Evolutionary conservation across 1,284 basidiomycete genomes (phyloP).

Genomic region (Agaricales sp.): DNA sequence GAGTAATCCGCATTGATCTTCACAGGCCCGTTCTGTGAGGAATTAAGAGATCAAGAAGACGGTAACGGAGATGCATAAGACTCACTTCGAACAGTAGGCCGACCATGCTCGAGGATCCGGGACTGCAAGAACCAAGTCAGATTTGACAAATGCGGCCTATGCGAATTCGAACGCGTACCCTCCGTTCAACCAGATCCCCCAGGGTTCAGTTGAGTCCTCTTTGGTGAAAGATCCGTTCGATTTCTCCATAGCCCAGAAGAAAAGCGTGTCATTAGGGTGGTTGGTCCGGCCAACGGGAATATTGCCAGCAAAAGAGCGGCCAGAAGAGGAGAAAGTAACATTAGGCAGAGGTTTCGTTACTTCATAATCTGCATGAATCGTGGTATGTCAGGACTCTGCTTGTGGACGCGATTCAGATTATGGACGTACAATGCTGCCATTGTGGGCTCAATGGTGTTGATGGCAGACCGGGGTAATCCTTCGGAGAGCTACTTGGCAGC

Average conservation of each 20-base stretch:
- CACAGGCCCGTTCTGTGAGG: constrained; percentile 54
- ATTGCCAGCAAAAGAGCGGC: constrained; percentile 57
- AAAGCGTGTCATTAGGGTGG: constrained; percentile 63
- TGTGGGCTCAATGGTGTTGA: constrained; percentile 38
- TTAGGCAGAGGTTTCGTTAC: constrained; percentile 51
- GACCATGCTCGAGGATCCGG: constrained; percentile 59
- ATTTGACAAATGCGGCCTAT: neutral
- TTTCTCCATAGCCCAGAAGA: constrained; percentile 64
- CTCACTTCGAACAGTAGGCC: constrained; percentile 55
- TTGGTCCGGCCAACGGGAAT: constrained; percentile 50
- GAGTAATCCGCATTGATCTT: constrained; percentile 39
- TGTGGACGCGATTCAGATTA: neutral
- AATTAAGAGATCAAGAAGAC: constrained; percentile 1
- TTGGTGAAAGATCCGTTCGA: constrained; percentile 46
- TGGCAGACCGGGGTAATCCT: constrained; percentile 42
- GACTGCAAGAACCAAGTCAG: constrained; percentile 25
- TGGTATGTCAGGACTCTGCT: constrained; percentile 2
- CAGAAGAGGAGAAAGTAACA: constrained; percentile 42
- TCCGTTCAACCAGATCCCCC: constrained; percentile 71
- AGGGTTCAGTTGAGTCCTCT: constrained; percentile 35
- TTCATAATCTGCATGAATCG: constrained; percentile 50
- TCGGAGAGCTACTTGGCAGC: constrained; percentile 35
- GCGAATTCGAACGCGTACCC: constrained; percentile 30
- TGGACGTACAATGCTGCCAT: constrained; percentile 52
- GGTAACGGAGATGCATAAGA: constrained; percentile 5